Base-by-base conservation (phyloP, 192 early-diverging fungal genomes). In the Physocladia obscura region DNA sequence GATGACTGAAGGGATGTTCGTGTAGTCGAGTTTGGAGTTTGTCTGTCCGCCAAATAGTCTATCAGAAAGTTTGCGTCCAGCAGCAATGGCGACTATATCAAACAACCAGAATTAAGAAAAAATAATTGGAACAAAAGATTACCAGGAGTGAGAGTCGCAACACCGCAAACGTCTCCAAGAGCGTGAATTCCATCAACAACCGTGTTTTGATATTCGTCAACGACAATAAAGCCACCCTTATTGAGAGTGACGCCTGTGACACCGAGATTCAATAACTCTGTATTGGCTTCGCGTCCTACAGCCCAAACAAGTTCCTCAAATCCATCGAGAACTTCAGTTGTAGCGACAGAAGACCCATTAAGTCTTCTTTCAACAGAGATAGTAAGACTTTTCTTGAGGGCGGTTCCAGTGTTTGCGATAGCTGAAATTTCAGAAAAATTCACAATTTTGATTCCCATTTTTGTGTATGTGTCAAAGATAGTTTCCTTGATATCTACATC, bases 161-260 rank as follows among this genome's bases (percentile, higher is more conserved):
- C 79, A 58, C 97, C 97, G 74, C 89, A 93, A 35, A 96, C 93
- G 76, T 99, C 97, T 40, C 97, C 97, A 4, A 99, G 81, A n/a
- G 94, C 90, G 77, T 88, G 92, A 11, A 99, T 76, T 34, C 89
- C 86, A 30, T 80, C 74, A 3, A 75, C 74, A 44, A 50, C 74
- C 5, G 94, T 98, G 62, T 92, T 84, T 77, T 98, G 95, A 79
- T 81, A 98, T 69, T 93, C 91, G 75, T 99, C 90, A 19, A 84
- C 87, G 30, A 80, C 68, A 71, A 99, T 90, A 74, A 88, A 89
- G 2, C 94, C 93, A 22, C 84, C 78, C 19, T 78, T 75, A 63
- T 89, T 86, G 24, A 82, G 57, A 56, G 81, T 83, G 36, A 97
- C 81, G 4, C 81, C 87, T 24, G 85, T 81, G 6, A 79, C 82